Base-by-base conservation (phyloP, 352 stramenopile species). In the Phytophthora tentaculata region DNA sequence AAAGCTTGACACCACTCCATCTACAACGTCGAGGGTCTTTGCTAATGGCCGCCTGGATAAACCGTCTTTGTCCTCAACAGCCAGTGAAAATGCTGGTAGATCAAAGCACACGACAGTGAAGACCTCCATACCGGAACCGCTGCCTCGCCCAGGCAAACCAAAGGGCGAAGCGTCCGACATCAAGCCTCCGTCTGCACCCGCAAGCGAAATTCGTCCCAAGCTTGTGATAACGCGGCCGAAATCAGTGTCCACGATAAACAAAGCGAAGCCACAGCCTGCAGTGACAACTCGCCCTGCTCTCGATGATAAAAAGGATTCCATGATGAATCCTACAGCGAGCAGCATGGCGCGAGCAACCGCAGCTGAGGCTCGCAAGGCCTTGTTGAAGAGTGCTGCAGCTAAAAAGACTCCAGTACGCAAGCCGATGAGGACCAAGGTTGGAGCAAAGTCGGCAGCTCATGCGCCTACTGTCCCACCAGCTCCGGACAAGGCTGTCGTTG, bases 291-390 rank as follows among this genome's bases (percentile, higher is more conserved):
- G 57, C 3, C 43, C 55, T 47, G 28, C 54, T 2, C 56, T 67
- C 0, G 54, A 74, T n/a, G 16, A 56, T 2, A 64, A 69, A 16
- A 79, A 67, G 29, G 61, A 68, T 6, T 68, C 66, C 16, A 74
- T 69, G 52, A 74, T 67, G 58, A 73, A 75, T 45, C 68, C 69
- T 29, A 77, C 77, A 45, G 69, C 69, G 0, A 78, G 58, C n/a
- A 73, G 61, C 39, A 50, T 67, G 17, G 61, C 62, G 32, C 52
- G 64, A 65, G 61, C 67, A 47, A 67, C 59, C 3, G 65, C 64
- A 64, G 60, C 69, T 47, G 69, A 77, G 49, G 56, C 49, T 32
- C 64, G 69, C 0, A 77, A 70, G 26, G 17, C 60, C 12, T 55
- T 68, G 49, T 17, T 64, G 35, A 77, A 67, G 43, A 74, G 17